A percentile compares a stretch with the other conserved stretches of the same genome.
Conservation (phyloP, 2,329 filamentous ascomycete species). For the Harringtonia aguacate region DNA sequence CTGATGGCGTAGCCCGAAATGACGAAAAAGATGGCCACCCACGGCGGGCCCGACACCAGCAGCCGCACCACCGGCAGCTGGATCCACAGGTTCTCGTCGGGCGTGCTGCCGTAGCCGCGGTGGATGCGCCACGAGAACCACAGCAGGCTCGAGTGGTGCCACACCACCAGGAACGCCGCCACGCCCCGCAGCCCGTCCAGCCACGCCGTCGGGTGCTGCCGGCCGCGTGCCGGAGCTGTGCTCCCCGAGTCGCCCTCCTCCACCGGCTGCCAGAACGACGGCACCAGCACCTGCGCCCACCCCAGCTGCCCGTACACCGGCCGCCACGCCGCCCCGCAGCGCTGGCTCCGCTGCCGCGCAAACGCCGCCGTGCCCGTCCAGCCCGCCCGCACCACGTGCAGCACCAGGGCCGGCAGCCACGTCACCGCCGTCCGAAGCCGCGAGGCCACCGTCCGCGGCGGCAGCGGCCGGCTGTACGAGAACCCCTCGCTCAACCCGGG, state of each 20-base stretch:
- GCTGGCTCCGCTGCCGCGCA: neutral
- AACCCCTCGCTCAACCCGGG: neutral
- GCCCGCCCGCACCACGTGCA: neutral
- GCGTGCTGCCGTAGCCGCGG: conserved; percentile 15
- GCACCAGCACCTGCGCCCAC: neutral
- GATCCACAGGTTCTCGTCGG: conserved; percentile 11
- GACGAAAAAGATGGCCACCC: conserved; percentile 33
- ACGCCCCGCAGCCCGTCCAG: conserved; percentile 44
- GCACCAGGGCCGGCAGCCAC: no score
- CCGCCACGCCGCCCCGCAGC: neutral
- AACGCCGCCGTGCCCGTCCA: conserved; percentile 2
- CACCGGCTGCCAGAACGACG: neutral
- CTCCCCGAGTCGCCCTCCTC: no score
- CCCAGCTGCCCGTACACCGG: conserved; percentile 1
- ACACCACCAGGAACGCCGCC: conserved; percentile 43
- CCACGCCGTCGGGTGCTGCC: conserved; percentile 17
- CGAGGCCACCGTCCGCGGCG: no score
- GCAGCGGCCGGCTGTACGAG: conserved; percentile 12
- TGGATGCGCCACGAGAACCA: conserved; percentile 20
- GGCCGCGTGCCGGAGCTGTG: neutral
- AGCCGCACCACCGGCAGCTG: conserved; percentile 27
- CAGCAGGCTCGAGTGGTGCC: conserved; percentile 28
- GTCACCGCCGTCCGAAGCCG: no score
- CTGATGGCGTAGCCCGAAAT: conserved; percentile 25
- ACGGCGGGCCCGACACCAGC: conserved; percentile 22